A percentile compares a stretch with the other conserved stretches of the same genome.
phyloP scores from a whole-genome alignment of 352 stramenopile genomes.

The Aphanomyces cochlioides region DNA sequence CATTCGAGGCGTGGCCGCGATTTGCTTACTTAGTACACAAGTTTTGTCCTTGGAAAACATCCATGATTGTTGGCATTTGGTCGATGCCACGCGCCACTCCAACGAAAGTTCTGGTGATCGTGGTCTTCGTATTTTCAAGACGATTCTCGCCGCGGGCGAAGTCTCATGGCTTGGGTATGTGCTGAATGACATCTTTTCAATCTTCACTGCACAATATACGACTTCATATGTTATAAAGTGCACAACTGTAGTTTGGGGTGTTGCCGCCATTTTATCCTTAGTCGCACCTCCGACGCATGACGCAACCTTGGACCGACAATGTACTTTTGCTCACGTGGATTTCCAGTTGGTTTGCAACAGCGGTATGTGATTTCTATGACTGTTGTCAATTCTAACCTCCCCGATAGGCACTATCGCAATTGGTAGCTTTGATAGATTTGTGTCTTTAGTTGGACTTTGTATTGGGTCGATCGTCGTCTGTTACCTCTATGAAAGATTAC shows the following conservation, averaged over 20 bases:
- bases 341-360: slow-evolving; percentile 21
- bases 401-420: not conserved
- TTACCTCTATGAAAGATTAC: not conserved
- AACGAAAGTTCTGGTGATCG: not conserved
- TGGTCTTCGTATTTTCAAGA: not conserved
- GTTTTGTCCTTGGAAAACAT: not conserved
- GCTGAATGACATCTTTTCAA: slow-evolving; percentile 8
- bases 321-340: slow-evolving; percentile 7
- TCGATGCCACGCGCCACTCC: not conserved
- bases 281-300: not conserved
- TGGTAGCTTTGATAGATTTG: not conserved
- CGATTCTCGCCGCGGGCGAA: slow-evolving; percentile 14
- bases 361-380: not conserved
- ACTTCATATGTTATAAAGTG: not conserved
- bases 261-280: not conserved
- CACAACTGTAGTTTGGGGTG: slow-evolving; percentile 5
- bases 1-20: not conserved
- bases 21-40: not conserved
- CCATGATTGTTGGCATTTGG: not conserved
- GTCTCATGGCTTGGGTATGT: slow-evolving; percentile 1
- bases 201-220: slow-evolving; percentile 16
- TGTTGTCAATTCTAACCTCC: not conserved
- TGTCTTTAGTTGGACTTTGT: not conserved
- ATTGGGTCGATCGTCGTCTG: not conserved
- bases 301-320: not conserved